Conservation (phyloP, 1,284 basidiomycete genomes). For the Coniferiporia sulphurascens region DNA sequence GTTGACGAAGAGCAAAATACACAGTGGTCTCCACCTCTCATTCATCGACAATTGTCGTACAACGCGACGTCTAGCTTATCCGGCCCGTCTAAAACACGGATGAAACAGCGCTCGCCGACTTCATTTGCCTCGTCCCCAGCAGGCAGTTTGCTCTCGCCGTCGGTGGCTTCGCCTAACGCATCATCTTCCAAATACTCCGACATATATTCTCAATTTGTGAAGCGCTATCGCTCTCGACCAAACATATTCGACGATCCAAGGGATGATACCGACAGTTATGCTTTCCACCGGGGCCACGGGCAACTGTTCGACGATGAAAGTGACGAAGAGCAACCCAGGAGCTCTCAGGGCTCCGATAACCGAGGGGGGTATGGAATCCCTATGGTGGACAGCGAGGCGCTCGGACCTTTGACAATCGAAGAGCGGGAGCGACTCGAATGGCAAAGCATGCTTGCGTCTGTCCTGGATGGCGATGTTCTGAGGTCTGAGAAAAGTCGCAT, state of each 20-base stretch:
- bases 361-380: slow-evolving; percentile 50
- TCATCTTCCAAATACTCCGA: slow-evolving; percentile 50
- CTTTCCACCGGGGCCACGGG: slow-evolving; percentile 66
- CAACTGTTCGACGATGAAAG: slow-evolving; percentile 70
- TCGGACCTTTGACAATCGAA: slow-evolving; percentile 59
- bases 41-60: slow-evolving; percentile 24
- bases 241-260: slow-evolving; percentile 58
- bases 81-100: slow-evolving; percentile 2
- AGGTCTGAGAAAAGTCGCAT: slow-evolving; percentile 91
- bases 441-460: slow-evolving; percentile 92
- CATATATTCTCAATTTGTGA: slow-evolving; percentile 73
- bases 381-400: slow-evolving; percentile 53
- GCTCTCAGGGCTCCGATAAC: slow-evolving; percentile 38
- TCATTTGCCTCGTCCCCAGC: slow-evolving; percentile 7
- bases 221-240: slow-evolving; percentile 59
- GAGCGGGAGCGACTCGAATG: slow-evolving; percentile 86
- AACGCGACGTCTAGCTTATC: slow-evolving; percentile 18
- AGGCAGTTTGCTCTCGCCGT: neutral
- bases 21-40: slow-evolving; percentile 21
- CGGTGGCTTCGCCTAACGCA: slow-evolving; percentile 18
- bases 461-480: slow-evolving; percentile 88
- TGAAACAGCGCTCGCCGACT: slow-evolving; percentile 12
- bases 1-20: slow-evolving; percentile 42
- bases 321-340: slow-evolving; percentile 54
- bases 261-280: slow-evolving; percentile 70